A percentile compares a stretch with the other conserved stretches of the same genome.
Evolutionary conservation across 371 early-diverging fungal genomes (phyloP).

Genomic region (Blakeslea trispora): DNA sequence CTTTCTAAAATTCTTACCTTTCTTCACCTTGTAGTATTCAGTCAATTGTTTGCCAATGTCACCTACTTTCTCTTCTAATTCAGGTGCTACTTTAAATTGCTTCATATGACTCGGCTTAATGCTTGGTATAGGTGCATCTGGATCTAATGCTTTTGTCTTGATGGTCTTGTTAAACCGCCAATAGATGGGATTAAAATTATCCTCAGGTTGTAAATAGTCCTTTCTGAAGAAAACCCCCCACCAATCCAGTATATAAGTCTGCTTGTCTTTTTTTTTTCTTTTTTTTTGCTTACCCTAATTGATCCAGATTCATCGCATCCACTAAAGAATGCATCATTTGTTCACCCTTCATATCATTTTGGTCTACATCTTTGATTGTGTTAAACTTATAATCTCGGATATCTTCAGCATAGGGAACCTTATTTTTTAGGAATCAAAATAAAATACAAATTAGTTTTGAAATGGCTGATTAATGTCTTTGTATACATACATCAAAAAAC

Average conservation of each 20-base stretch:
- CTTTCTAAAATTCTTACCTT: slow-evolving; percentile 30
- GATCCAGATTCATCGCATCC: slow-evolving; percentile 17
- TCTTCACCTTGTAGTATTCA: slow-evolving; percentile 49
- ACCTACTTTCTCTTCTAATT: slow-evolving; percentile 32
- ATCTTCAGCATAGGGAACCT: slow-evolving; percentile 77
- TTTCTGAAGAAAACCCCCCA: slow-evolving; percentile 7
- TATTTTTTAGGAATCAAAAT: neutral
- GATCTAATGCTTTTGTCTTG: slow-evolving; percentile 57
- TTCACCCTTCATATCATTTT: neutral
- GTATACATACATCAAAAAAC: slow-evolving; percentile 55
- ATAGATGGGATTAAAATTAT: slow-evolving; percentile 60
- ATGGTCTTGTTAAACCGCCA: slow-evolving; percentile 62
- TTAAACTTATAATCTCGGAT: slow-evolving; percentile 33
- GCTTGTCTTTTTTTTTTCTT: neutral
- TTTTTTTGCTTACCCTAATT: slow-evolving; percentile 4
- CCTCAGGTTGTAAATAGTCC: slow-evolving; percentile 43
- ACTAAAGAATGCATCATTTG: slow-evolving; percentile 13
- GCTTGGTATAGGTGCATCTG: slow-evolving; percentile 54
- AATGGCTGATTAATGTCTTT: neutral
- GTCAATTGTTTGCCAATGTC: slow-evolving; percentile 37
- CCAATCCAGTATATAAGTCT: too few species aligned
- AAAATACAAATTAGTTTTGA: neutral
- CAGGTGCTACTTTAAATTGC: neutral
- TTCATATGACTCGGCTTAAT: slow-evolving; percentile 23
- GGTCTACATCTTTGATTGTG: neutral